Conservation (phyloP, 2,329 filamentous ascomycete genomes). For the Grosmannia penicillata region DNA sequence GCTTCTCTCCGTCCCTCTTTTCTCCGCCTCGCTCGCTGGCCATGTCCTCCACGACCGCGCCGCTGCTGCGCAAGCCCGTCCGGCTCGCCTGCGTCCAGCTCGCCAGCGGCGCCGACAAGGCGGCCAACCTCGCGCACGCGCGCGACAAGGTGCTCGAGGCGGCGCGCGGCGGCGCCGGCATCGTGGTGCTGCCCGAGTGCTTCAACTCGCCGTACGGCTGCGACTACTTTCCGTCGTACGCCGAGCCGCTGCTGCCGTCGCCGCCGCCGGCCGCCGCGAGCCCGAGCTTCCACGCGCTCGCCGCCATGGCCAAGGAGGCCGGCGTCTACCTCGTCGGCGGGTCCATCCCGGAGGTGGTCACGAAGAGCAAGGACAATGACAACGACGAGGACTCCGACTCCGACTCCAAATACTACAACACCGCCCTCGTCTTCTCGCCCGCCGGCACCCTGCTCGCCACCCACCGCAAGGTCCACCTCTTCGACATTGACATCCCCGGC, state of each 20-base stretch:
- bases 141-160: constrained; percentile 73
- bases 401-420: constrained; percentile 95
- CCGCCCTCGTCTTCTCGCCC: constrained; percentile 68
- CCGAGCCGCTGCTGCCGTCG: constrained; percentile 68
- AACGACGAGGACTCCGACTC: too few species aligned
- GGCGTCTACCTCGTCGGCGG: constrained; percentile 75
- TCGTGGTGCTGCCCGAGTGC: constrained; percentile 92
- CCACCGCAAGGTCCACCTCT: constrained; percentile 89
- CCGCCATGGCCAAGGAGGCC: constrained; percentile 63
- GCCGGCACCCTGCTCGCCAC: constrained; percentile 66
- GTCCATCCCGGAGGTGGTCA: constrained; percentile 73
- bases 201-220: constrained; percentile 98
- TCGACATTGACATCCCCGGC: constrained; percentile 94
- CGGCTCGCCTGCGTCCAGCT: constrained; percentile 75
- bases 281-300: constrained; percentile 75
- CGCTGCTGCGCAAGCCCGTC: constrained; percentile 57
- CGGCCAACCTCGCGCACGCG: constrained; percentile 67
- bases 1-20: background rate
- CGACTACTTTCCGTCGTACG: constrained; percentile 79
- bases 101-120: constrained; percentile 68
- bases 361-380: constrained; percentile 18
- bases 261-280: constrained; percentile 56
- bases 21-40: background rate
- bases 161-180: constrained; percentile 57
- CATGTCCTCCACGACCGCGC: constrained; percentile 12